Conservation (phyloP, 2,329 filamentous ascomycete genomes). For the Aspergillus ochraceoroseus region DNA sequence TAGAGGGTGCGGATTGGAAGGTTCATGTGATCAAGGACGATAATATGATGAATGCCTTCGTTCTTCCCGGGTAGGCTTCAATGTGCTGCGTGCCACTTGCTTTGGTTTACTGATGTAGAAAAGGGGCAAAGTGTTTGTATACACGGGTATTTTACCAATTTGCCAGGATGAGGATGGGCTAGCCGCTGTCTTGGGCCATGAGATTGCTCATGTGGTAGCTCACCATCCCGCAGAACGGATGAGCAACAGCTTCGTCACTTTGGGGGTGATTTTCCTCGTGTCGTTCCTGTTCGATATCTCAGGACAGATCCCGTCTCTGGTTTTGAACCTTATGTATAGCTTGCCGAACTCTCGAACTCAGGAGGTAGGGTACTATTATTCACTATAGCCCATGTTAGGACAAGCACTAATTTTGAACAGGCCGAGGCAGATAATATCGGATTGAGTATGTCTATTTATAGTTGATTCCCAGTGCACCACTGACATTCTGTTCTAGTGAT, state of each 20-base stretch:
- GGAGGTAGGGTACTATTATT: constrained; percentile 40
- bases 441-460: constrained; percentile 37
- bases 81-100: too few relatives aligned
- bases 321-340: constrained; percentile 49
- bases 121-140: constrained; percentile 60
- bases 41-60: constrained; percentile 55
- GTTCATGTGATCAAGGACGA: constrained; percentile 55
- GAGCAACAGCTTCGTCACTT: constrained; percentile 40
- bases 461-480: background rate
- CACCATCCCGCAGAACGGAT: constrained; percentile 54
- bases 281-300: constrained; percentile 40
- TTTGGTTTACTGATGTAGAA: constrained; percentile 8
- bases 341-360: constrained; percentile 55
- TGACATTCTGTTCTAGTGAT: constrained; percentile 45
- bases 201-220: constrained; percentile 61
- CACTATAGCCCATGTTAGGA: background rate
- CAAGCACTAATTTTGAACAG: constrained; percentile 24
- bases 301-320: constrained; percentile 35
- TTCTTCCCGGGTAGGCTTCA: constrained; percentile 52
- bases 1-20: constrained; percentile 49
- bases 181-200: constrained; percentile 58
- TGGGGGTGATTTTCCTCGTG: constrained; percentile 27
- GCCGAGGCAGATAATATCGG: constrained; percentile 60
- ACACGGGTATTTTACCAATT: constrained; percentile 56
- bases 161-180: constrained; percentile 55